These are phyloP conservation scores for Calendula officinalis DNA, from an alignment of 129 eudicot species.

Conservation along the genomic window DNA sequence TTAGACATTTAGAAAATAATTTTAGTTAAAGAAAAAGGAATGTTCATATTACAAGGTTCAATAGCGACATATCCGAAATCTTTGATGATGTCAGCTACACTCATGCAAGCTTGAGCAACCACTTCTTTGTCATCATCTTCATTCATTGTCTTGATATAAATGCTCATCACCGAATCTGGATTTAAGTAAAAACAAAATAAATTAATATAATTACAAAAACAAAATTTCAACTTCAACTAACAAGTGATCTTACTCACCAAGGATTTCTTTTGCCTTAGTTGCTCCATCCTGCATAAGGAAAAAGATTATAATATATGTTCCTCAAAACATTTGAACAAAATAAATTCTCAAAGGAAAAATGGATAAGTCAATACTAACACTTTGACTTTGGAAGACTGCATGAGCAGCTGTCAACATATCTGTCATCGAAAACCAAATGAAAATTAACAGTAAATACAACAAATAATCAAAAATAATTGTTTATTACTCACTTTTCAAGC, in stretches of 20 bases:
- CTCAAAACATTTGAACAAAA: neutral
- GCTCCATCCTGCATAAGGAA: conserved; percentile 69
- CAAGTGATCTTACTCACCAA: conserved; percentile 49
- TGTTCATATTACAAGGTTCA: conserved; percentile 63
- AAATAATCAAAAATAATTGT: neutral
- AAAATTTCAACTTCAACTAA: conserved; percentile 10
- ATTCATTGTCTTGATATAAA: conserved; percentile 79
- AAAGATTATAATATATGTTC: neutral
- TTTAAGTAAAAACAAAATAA: neutral
- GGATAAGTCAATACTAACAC: conserved; percentile 50
- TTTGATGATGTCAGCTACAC: conserved; percentile 75
- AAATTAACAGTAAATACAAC: conserved; percentile 3
- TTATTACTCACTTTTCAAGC: conserved; percentile 70
- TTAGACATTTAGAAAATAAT: conserved; percentile 14
- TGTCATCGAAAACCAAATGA: conserved; percentile 41
- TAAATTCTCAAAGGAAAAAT: neutral
- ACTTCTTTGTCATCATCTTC: conserved; percentile 99
- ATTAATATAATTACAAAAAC: neutral
- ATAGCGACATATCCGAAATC: conserved; percentile 73
- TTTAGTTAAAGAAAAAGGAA: neutral
- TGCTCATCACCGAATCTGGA: conserved; percentile 81
- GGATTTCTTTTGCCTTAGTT: conserved; percentile 62
- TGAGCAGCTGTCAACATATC: conserved; percentile 85
- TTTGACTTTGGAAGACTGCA: conserved; percentile 64
- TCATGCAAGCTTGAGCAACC: conserved; percentile 98